Evolutionary conservation across 2,329 filamentous ascomycete genomes (phyloP).

Genomic region (Trichoderma sp.): DNA sequence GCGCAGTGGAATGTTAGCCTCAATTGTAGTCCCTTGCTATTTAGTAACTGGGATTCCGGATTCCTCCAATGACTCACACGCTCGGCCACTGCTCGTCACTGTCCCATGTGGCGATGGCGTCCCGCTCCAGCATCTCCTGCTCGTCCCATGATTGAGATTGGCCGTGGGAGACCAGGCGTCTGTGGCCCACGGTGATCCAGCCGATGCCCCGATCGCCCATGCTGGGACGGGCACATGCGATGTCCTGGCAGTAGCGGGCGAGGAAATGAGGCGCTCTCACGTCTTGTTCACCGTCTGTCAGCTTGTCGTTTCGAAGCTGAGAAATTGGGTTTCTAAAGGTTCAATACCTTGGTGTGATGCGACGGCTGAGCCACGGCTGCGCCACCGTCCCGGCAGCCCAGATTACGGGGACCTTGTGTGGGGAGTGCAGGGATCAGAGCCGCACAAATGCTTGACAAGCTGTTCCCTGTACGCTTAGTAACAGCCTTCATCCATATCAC

Average conservation of each 20-base stretch:
- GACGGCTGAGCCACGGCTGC: slow-evolving; percentile 11
- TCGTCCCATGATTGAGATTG: slow-evolving; percentile 33
- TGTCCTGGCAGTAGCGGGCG: neutral
- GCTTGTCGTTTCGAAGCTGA: neutral
- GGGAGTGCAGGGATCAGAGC: neutral
- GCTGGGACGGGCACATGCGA: slow-evolving; percentile 10
- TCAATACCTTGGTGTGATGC: neutral
- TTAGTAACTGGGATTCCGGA: neutral
- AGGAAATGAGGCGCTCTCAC: neutral
- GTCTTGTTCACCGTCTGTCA: neutral
- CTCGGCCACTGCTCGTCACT: slow-evolving; percentile 39
- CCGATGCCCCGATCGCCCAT: slow-evolving; percentile 38
- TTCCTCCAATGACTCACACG: slow-evolving; percentile 33
- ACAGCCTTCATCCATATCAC: neutral
- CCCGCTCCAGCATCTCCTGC: slow-evolving; percentile 36
- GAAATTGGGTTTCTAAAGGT: neutral
- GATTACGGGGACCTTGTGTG: neutral
- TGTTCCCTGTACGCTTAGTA: neutral
- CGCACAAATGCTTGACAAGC: neutral
- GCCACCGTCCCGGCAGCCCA: slow-evolving; percentile 7
- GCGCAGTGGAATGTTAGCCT: neutral
- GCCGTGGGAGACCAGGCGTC: slow-evolving; percentile 30
- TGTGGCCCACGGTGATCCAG: slow-evolving; percentile 40
- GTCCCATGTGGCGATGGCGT: slow-evolving; percentile 37
- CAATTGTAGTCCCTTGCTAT: neutral